Evolutionary conservation across 2,329 filamentous ascomycete genomes (phyloP), one percentile per base, ranked within the genome.

Genomic region (Pestalotiopsis sp.): DNA sequence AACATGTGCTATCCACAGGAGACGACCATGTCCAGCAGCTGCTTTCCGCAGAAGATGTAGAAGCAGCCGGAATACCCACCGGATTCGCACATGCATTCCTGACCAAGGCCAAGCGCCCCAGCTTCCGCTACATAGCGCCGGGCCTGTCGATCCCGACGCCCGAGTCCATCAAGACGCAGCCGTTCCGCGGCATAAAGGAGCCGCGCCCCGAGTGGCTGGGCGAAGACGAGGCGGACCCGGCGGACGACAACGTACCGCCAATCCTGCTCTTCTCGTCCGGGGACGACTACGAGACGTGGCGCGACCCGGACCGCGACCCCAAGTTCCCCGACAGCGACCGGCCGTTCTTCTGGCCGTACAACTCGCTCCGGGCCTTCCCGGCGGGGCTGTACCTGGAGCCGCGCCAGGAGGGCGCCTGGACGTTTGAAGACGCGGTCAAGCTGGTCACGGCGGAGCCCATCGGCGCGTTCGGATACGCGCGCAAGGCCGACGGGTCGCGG

Each of bases 101-200:
- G 60, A 23, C 60, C 27, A 63, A 45, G n/a, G 31, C 36, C 27
- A 14, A 20, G 23, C 60, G 60, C 20, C 60, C 60, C 14, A 23
- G 31, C 12, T 45, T 63, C 20, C 60, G 60, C 60, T 63, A 63
- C n/a, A 63, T 63, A 2, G 60, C 60, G 7, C 60, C 60, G 27
- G 60, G 60, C 17, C 31, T 63, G 31, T 31, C 60, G 60, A 25
- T 63, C 14, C 60, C 60, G 13, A 63, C 60, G 4, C 17, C 31
- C 23, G 60, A 63, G 27, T 38, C 60, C n/a, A 39, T 63, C 31
- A 63, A 14, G 31, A 12, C 23, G 36, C 60, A 63, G 31, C 60
- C 60, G 6, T 59, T 59, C 17, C 13, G 20, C 1, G 23, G 14
- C 25, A 36, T 59, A 9, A 36, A 27, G 27, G 12, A 12, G 6